Percentiles rank a stretch among this genome's conserved stretches.
Evolutionary conservation across 75 land plant genomes (phyloP).

Genomic region (Chamaecyparis obtusa): DNA sequence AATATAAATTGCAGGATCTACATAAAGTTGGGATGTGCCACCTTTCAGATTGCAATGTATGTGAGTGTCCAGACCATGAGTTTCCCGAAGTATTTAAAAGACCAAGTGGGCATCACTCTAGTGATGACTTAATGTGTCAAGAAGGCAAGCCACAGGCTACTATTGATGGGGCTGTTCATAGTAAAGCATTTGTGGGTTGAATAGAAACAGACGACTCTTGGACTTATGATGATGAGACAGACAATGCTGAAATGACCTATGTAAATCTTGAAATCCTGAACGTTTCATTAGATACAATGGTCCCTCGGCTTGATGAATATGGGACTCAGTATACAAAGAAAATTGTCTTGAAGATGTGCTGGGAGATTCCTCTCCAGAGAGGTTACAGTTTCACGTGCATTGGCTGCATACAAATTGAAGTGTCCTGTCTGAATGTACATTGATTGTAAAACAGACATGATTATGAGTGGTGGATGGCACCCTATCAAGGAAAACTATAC

Average conservation of each 20-base stretch:
- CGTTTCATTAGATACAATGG: slow-evolving; percentile 91
- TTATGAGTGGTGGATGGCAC: no score
- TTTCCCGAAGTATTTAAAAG: slow-evolving; percentile 77
- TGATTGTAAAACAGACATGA: no score
- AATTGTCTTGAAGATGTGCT: slow-evolving; percentile 10
- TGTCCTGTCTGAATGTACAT: no score
- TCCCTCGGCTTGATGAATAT: slow-evolving; percentile 81
- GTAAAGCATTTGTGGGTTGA: slow-evolving; percentile 80
- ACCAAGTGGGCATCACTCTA: slow-evolving; percentile 22
- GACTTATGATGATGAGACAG: slow-evolving; percentile 88
- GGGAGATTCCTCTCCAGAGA: no score
- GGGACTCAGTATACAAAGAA: slow-evolving; percentile 74
- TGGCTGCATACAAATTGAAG: no score
- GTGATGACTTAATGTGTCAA: slow-evolving; percentile 68
- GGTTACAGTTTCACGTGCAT: no score
- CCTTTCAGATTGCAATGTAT: slow-evolving; percentile 90
- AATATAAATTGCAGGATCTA: no score
- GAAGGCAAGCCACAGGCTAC: slow-evolving; percentile 86
- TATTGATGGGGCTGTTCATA: slow-evolving; percentile 84
- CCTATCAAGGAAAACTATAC: no score
- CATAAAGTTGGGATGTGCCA: slow-evolving; percentile 97
- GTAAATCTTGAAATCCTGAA: slow-evolving; percentile 92
- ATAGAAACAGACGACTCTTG: slow-evolving; percentile 82
- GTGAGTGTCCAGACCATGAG: slow-evolving; percentile 94
- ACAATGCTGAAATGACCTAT: slow-evolving; percentile 84